Conservation (phyloP, 176 grass and related monocot species). For the Carex littledalei region DNA sequence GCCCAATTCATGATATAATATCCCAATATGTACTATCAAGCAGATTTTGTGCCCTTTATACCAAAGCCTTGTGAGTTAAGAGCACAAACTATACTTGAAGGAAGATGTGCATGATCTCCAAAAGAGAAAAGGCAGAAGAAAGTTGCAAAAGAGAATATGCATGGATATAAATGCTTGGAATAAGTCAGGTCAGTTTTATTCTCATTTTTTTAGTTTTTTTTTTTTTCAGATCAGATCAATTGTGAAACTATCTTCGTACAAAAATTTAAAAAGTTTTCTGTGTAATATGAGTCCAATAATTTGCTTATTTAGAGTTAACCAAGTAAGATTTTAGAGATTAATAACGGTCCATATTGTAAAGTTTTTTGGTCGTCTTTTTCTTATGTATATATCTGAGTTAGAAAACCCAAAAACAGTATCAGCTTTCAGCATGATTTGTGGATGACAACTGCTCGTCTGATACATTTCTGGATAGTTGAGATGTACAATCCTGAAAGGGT, state of each 20-base stretch:
- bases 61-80: background rate
- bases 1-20: no score
- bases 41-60: background rate
- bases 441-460: slow-evolving; percentile 53
- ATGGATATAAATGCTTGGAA: slow-evolving; percentile 15
- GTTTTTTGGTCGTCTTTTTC: no score
- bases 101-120: background rate
- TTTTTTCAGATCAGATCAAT: background rate
- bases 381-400: no score
- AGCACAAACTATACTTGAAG: background rate
- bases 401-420: no score
- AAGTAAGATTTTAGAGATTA: no score
- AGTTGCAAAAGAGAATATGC: background rate
- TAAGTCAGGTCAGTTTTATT: background rate
- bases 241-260: background rate
- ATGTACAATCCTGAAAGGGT: slow-evolving; percentile 64
- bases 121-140: background rate
- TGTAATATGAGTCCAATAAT: no score
- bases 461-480: slow-evolving; percentile 65
- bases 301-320: no score
- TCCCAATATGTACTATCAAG: background rate
- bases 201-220: background rate
- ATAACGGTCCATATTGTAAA: no score
- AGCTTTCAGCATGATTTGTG: slow-evolving; percentile 28
- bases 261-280: background rate